A percentile compares a stretch with the other conserved stretches of the same genome.
phyloP scores from a whole-genome alignment of 768 basidiomycete species.

The Tricholoma hemisulphureum region DNA sequence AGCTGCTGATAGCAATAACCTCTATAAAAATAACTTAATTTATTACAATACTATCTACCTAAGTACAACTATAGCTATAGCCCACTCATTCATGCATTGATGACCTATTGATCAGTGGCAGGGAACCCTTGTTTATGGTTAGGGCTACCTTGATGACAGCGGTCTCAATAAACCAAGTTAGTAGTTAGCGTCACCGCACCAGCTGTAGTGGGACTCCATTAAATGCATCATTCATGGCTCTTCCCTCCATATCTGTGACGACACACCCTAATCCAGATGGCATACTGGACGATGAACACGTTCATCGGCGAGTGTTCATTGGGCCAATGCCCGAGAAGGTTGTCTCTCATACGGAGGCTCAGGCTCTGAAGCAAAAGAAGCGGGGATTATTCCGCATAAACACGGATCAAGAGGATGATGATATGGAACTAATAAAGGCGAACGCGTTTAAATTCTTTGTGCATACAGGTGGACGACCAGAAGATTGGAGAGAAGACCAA shows the following conservation, averaged over 20 bases:
- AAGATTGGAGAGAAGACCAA: conserved; percentile 64
- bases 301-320: conserved; percentile 60
- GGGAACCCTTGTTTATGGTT: too few relatives aligned
- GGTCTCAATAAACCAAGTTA: too few relatives aligned
- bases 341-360: conserved; percentile 40
- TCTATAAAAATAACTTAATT: too few relatives aligned
- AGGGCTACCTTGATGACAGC: too few relatives aligned
- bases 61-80: too few relatives aligned
- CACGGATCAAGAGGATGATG: conserved; percentile 28
- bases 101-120: too few relatives aligned
- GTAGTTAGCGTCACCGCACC: too few relatives aligned
- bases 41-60: too few relatives aligned
- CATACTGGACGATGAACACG: conserved; percentile 23
- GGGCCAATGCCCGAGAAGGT: conserved; percentile 74
- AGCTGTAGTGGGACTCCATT: too few relatives aligned
- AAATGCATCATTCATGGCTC: conserved; percentile 3
- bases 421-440: conserved; percentile 50
- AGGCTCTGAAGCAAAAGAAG: conserved; percentile 27
- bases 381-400: conserved; percentile 21
- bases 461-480: conserved; percentile 57
- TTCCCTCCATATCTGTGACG: conserved; percentile 19
- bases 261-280: conserved; percentile 3
- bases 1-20: background rate
- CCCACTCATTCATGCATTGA: too few relatives aligned
- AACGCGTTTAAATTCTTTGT: conserved; percentile 67